Percentiles rank a stretch among this genome's conserved stretches.
These are phyloP conservation scores for Microsporum canis DNA, from an alignment of 2,329 filamentous ascomycete species.

Conservation along the genomic window DNA sequence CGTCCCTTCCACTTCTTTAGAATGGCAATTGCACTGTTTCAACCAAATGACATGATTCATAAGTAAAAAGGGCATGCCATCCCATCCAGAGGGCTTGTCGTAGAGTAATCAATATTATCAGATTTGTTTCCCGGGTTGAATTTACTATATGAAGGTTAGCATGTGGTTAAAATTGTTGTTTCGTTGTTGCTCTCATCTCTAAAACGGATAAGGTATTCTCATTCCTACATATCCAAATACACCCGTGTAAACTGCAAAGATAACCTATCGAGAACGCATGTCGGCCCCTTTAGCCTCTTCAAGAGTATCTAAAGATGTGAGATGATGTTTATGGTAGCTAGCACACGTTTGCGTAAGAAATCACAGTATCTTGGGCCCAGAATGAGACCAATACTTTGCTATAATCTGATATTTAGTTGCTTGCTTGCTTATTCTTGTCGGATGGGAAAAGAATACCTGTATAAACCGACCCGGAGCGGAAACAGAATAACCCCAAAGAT, in stretches of 20 bases:
- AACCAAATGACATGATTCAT: background rate
- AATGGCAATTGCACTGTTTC: background rate
- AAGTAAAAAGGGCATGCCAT: background rate
- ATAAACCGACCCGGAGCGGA: background rate
- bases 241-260: background rate
- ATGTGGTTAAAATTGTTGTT: background rate
- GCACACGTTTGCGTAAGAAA: too few species aligned
- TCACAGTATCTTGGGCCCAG: too few species aligned
- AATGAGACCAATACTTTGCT: too few species aligned
- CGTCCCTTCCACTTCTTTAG: background rate
- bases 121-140: slow-evolving; percentile 4
- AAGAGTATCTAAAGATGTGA: background rate
- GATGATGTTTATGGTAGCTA: background rate
- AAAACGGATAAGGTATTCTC: slow-evolving; percentile 5
- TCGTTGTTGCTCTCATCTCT: background rate
- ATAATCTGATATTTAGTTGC: too few species aligned
- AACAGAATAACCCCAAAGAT: background rate
- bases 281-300: background rate
- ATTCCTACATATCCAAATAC: slow-evolving; percentile 7
- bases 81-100: slow-evolving; percentile 1
- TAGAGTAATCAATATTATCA: slow-evolving; percentile 7
- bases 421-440: too few species aligned
- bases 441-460: too few species aligned
- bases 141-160: slow-evolving; percentile 1
- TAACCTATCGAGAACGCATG: background rate